Percentiles rank a stretch among this genome's conserved stretches.
Conservation (phyloP, 495 filamentous ascomycete species). For the Margaritispora aquatica region DNA sequence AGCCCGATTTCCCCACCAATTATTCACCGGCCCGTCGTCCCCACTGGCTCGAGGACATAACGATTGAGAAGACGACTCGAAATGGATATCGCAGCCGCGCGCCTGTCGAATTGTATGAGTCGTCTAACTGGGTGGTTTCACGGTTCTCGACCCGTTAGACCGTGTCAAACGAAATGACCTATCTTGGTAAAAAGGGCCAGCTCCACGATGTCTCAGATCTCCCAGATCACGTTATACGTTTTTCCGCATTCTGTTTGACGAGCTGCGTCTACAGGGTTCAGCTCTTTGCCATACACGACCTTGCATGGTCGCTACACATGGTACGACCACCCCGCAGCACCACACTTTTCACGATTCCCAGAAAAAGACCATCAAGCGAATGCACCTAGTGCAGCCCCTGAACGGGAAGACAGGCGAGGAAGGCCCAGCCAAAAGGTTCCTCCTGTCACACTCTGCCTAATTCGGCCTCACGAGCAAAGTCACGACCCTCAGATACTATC, state of each 20-base stretch:
- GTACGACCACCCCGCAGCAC: not conserved
- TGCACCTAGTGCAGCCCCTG: not conserved
- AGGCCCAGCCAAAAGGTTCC: not conserved
- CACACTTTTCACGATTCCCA: too few species aligned
- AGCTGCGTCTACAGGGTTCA: not conserved
- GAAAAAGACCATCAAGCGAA: not conserved
- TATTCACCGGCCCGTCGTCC: conserved; percentile 1
- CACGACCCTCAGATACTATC: not conserved
- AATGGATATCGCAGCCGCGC: not conserved
- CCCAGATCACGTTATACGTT: not conserved
- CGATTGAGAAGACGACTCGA: not conserved
- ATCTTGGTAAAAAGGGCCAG: not conserved
- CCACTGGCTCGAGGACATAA: not conserved
- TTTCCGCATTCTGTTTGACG: not conserved
- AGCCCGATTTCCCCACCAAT: not conserved
- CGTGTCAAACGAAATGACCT: not conserved
- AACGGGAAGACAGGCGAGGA: not conserved
- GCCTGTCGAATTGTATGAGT: not conserved
- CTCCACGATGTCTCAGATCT: not conserved
- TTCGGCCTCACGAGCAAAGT: not conserved
- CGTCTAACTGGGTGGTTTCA: not conserved
- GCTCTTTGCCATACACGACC: not conserved
- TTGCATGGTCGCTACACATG: not conserved
- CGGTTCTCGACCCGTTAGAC: conserved; percentile 4
- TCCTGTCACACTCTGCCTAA: not conserved